These are phyloP conservation scores for Dothistroma pini DNA, from an alignment of 2,329 filamentous ascomycete genomes.

Conservation along the genomic window DNA sequence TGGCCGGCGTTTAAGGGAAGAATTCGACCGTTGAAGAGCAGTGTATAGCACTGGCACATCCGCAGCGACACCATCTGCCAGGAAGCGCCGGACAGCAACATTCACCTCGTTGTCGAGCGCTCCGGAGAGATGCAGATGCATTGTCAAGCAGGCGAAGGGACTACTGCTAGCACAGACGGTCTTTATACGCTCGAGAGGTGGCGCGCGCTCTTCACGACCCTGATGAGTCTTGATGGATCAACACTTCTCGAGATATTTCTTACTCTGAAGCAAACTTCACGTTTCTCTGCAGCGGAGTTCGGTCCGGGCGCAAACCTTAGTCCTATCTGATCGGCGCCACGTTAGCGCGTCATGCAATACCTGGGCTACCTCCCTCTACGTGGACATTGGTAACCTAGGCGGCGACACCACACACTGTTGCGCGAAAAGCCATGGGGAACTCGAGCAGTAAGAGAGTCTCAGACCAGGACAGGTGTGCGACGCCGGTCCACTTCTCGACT, in stretches of 20 bases:
- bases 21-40: constrained; percentile 79
- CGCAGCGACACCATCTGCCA: constrained; percentile 25
- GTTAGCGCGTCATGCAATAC: background rate
- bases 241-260: background rate
- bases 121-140: constrained; percentile 16
- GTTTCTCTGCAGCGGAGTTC: constrained; percentile 3
- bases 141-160: background rate
- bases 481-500: background rate
- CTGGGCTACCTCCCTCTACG: background rate
- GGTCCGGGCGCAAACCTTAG: constrained; percentile 1
- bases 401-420: background rate
- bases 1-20: constrained; percentile 74
- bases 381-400: background rate
- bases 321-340: background rate
- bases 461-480: constrained; percentile 76
- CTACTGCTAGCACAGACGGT: background rate
- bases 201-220: background rate
- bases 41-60: constrained; percentile 59
- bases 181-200: background rate
- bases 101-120: constrained; percentile 57
- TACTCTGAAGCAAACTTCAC: no score
- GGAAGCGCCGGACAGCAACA: constrained; percentile 28
- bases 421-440: constrained; percentile 57
- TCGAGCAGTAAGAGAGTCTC: constrained; percentile 62
- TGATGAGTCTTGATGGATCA: background rate